These are phyloP conservation scores for Aquanectria penicillioides DNA, from an alignment of 2,329 filamentous ascomycete genomes.

Conservation along the genomic window DNA sequence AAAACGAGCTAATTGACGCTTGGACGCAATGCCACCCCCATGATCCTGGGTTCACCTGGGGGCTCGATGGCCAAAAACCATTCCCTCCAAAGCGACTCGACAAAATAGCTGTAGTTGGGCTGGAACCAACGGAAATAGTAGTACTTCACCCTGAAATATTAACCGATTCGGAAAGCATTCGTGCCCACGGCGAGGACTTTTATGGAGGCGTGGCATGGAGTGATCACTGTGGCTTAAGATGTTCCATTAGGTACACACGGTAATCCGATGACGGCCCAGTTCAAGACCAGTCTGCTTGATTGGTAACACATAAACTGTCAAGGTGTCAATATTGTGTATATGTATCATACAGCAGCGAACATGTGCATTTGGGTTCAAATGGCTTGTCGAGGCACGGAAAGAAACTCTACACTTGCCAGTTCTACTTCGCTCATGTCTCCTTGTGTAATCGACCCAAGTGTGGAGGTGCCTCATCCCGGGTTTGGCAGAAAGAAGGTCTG, in stretches of 20 bases:
- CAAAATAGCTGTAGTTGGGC: slow-evolving; percentile 46
- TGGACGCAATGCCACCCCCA: slow-evolving; percentile 43
- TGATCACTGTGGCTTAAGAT: slow-evolving; percentile 15
- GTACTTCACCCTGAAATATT: slow-evolving; percentile 32
- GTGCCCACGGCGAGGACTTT: not conserved
- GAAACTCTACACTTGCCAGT: too few species aligned
- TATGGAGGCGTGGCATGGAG: slow-evolving; percentile 4
- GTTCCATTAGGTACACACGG: not conserved
- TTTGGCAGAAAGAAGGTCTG: too few species aligned
- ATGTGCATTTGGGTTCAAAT: too few species aligned
- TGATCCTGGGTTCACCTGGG: slow-evolving; percentile 51
- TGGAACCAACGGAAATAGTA: slow-evolving; percentile 31
- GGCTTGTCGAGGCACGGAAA: too few species aligned
- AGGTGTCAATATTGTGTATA: too few species aligned
- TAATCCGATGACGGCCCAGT: too few species aligned
- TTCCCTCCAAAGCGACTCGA: slow-evolving; percentile 50
- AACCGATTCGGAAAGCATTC: not conserved
- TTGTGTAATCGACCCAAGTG: too few species aligned
- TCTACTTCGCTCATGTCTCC: too few species aligned
- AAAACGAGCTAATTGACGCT: slow-evolving; percentile 48
- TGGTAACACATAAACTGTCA: too few species aligned
- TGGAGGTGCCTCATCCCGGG: too few species aligned
- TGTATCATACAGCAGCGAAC: too few species aligned
- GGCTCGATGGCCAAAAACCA: slow-evolving; percentile 43
- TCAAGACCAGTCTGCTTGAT: too few species aligned